phyloP scores from a whole-genome alignment of 2,329 filamentous ascomycete species.

The Ceratocystis huliohia region DNA sequence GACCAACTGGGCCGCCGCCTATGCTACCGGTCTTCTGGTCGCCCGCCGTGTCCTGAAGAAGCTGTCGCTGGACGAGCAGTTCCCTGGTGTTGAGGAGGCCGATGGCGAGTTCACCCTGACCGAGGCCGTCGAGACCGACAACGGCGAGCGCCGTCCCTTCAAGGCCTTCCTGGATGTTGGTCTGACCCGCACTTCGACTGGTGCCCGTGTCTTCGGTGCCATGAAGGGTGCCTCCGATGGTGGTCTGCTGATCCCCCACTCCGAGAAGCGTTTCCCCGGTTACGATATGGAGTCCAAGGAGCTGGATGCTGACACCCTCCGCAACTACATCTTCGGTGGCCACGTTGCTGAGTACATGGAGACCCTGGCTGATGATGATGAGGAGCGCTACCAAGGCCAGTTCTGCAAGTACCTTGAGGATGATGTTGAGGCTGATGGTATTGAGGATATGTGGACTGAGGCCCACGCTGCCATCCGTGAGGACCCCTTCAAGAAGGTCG shows the following conservation, averaged over 20 bases:
- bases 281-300: slow-evolving; percentile 97
- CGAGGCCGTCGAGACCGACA: slow-evolving; percentile 81
- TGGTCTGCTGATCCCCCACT: slow-evolving; percentile 94
- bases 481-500: slow-evolving; percentile 93
- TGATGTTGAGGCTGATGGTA: slow-evolving; percentile 86
- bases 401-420: slow-evolving; percentile 97
- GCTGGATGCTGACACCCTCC: slow-evolving; percentile 90
- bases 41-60: slow-evolving; percentile 95
- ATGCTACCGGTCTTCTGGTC: slow-evolving; percentile 90
- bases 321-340: slow-evolving; percentile 98
- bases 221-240: slow-evolving; percentile 99
- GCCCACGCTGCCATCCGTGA: slow-evolving; percentile 94
- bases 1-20: slow-evolving; percentile 98
- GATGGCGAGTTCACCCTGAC: slow-evolving; percentile 94
- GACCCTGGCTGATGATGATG: slow-evolving; percentile 96
- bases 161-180: slow-evolving; percentile 98
- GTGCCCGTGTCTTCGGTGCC: slow-evolving; percentile 96
- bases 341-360: slow-evolving; percentile 99
- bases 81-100: slow-evolving; percentile 90
- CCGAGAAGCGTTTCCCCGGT: slow-evolving; percentile 98
- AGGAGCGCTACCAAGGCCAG: slow-evolving; percentile 98
- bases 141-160: slow-evolving; percentile 94
- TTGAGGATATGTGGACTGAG: slow-evolving; percentile 93
- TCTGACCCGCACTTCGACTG: slow-evolving; percentile 91
- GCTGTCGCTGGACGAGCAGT: slow-evolving; percentile 86